A percentile compares a stretch with the other conserved stretches of the same genome.
phyloP scores from a whole-genome alignment of 345 rosid genomes.

The Ceriops decandra region DNA sequence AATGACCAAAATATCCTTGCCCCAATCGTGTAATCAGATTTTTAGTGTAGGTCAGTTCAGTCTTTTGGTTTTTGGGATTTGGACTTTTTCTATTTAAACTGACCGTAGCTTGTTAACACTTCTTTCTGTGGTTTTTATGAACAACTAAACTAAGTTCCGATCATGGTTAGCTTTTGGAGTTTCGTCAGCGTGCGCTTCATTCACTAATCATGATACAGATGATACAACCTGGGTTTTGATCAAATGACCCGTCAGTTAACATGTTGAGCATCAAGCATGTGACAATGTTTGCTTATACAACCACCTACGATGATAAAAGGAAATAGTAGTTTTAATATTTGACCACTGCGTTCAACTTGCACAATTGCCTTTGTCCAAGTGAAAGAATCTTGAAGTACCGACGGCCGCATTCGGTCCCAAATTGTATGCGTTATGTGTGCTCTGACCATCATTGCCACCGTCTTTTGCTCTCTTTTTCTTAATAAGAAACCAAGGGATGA shows the following conservation, averaged over 20 bases:
- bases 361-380: not conserved
- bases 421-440: not conserved
- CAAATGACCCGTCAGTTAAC: not conserved
- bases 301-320: too few relatives aligned
- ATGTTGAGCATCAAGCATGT: not conserved
- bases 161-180: not conserved
- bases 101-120: not conserved
- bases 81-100: not conserved
- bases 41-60: too few relatives aligned
- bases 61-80: too few relatives aligned
- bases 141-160: not conserved
- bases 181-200: not conserved
- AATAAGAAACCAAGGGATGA: not conserved
- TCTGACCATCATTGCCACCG: not conserved
- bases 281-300: not conserved
- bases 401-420: not conserved
- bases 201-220: not conserved
- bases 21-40: too few relatives aligned
- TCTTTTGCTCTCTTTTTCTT: not conserved
- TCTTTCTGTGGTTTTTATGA: not conserved
- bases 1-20: too few relatives aligned
- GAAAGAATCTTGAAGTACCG: not conserved
- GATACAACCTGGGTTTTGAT: not conserved
- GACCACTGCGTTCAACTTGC: not conserved
- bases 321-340: not conserved